Base-by-base conservation (phyloP, 208 protist species). In the Acanthamoeba lugdunensis region DNA sequence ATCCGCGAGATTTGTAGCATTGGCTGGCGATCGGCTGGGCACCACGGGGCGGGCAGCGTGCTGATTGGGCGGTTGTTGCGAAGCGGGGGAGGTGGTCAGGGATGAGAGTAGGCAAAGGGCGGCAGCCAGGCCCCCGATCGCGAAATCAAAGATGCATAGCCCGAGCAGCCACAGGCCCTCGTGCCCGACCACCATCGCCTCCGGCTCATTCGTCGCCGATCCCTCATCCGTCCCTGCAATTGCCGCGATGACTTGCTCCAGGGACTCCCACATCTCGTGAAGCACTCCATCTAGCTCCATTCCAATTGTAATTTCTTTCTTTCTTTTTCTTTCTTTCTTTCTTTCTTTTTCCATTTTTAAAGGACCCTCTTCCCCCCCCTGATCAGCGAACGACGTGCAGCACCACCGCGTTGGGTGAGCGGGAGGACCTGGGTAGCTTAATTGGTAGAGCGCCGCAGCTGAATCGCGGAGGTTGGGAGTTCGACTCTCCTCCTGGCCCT, bases 91-190 rank as follows among this genome's bases (percentile, higher is more conserved):
- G 16, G 30, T 25, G 71, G 71, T 28, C 4, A 81, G 21, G 9
- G 71, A 81, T 6, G 71, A 41, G 41, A 48, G n/a, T 9, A 81
- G 71, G 71, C 71, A 81, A 37, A 81, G 71, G 37, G 71, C 71
- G 18, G 37, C 37, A 28, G 69, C 69, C 30, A 77, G 69, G 18
- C n/a, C 69, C 7, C 30, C 69, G 9, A 81, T 81, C 3, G 41
- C 41, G 9, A 81, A 81, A 52, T 81, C 71, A 21, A 81, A 81
- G 33, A 81, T 23, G 33, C 71, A 81, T 2, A 81, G 71, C 33
- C 71, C 6, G 71, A 81, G 33, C 41, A 81, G 71, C 71, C 71
- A 81, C 16, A 81, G 71, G 71, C 71, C 71, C 71, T 81, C 71
- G 18, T 41, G 71, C 11, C 71, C 71, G n/a, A n/a, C n/a, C 56